Evolutionary conservation across 2,329 filamentous ascomycete genomes (phyloP).

Genomic region (Dothiorella sarmentorum): DNA sequence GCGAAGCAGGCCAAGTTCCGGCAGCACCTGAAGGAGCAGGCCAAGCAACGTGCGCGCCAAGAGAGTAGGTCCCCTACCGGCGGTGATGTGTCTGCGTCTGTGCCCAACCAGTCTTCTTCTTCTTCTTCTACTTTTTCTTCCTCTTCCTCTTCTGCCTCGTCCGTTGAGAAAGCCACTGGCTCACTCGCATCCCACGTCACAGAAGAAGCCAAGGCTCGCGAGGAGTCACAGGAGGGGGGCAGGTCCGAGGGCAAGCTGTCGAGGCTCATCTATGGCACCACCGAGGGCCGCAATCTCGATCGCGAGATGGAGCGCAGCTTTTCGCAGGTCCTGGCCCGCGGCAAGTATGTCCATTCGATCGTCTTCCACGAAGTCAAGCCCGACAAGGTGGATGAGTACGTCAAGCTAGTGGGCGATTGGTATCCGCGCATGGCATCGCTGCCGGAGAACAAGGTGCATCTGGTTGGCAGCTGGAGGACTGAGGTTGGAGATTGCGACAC

Average conservation of each 20-base stretch:
- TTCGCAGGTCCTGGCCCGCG: constrained; percentile 87
- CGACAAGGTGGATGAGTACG: constrained; percentile 93
- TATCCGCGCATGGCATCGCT: constrained; percentile 85
- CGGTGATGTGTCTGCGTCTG: constrained; percentile 41
- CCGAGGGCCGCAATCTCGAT: constrained; percentile 90
- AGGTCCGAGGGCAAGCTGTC: constrained; percentile 69
- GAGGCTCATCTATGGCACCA: constrained; percentile 93
- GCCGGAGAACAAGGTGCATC: constrained; percentile 87
- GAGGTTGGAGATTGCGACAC: constrained; percentile 97
- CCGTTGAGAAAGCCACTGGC: constrained; percentile 51
- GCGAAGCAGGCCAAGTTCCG: constrained; percentile 82
- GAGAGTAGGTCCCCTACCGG: constrained; percentile 64
- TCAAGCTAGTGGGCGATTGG: constrained; percentile 82
- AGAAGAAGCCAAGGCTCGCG: constrained; percentile 56
- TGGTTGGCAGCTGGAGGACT: constrained; percentile 97
- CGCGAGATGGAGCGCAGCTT: constrained; percentile 95
- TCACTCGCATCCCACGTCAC: constrained; percentile 54
- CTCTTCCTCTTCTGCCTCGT: constrained; percentile 27
- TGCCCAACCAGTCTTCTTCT: constrained; percentile 22
- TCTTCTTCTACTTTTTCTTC: no score
- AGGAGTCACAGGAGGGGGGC: constrained; percentile 55
- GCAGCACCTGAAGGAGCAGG: constrained; percentile 70
- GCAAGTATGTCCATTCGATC: constrained; percentile 98
- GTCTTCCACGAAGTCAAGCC: constrained; percentile 95
- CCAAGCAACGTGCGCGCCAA: constrained; percentile 73